A percentile compares a stretch with the other conserved stretches of the same genome.
phyloP scores from a whole-genome alignment of 2,329 filamentous ascomycete species.

The Chaetothyriales sp. region DNA sequence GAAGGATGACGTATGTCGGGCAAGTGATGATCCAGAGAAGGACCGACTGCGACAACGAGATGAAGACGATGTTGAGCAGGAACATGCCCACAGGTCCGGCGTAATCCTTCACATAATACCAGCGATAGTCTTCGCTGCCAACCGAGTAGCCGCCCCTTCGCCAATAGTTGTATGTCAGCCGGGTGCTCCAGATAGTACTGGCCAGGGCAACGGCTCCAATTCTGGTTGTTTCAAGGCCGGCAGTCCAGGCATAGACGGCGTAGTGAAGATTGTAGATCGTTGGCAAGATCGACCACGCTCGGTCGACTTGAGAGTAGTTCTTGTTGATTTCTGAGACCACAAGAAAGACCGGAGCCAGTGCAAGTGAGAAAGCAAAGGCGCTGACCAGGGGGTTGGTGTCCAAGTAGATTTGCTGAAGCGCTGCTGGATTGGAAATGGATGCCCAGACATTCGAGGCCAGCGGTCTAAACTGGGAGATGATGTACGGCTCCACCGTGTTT shows the following conservation, averaged over 20 bases:
- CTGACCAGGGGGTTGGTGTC: slow-evolving; percentile 76
- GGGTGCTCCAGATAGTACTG: slow-evolving; percentile 61
- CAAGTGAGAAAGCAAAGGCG: slow-evolving; percentile 57
- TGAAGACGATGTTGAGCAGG: slow-evolving; percentile 79
- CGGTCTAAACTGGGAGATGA: slow-evolving; percentile 54
- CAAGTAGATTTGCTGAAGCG: slow-evolving; percentile 58
- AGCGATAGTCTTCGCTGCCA: slow-evolving; percentile 91
- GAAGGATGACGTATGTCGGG: slow-evolving; percentile 70
- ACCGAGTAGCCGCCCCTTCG: slow-evolving; percentile 80
- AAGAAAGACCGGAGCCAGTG: slow-evolving; percentile 59
- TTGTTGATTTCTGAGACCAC: slow-evolving; percentile 69
- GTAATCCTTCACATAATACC: slow-evolving; percentile 58
- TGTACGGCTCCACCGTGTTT: slow-evolving; percentile 60
- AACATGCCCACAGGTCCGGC: slow-evolving; percentile 58
- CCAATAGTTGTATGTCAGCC: slow-evolving; percentile 94
- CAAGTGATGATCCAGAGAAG: slow-evolving; percentile 66
- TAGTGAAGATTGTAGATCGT: slow-evolving; percentile 78
- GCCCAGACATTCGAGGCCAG: slow-evolving; percentile 53
- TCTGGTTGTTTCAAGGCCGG: slow-evolving; percentile 54
- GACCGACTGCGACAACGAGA: slow-evolving; percentile 68
- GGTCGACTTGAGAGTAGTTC: slow-evolving; percentile 96
- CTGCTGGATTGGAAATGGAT: slow-evolving; percentile 46
- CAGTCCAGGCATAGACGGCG: slow-evolving; percentile 64
- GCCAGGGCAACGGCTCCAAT: slow-evolving; percentile 61
- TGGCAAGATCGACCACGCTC: slow-evolving; percentile 80